Conservation (phyloP, 441 rosid species). For the Capsella rubella region DNA sequence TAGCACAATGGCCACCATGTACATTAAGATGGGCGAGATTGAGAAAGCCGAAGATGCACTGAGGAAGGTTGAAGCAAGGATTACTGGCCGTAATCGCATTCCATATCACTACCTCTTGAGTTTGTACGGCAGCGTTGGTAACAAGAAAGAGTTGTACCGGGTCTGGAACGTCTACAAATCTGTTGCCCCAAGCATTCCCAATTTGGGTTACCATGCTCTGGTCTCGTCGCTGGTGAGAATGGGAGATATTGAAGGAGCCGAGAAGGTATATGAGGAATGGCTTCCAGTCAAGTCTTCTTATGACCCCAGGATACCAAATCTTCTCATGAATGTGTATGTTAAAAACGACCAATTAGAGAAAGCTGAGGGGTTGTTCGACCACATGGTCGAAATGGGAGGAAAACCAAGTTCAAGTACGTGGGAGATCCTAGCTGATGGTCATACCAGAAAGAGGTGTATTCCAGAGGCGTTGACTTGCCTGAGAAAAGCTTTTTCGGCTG, state of each 20-base stretch:
- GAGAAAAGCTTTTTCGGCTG: conserved; percentile 68
- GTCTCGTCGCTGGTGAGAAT: conserved; percentile 73
- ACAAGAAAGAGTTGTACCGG: conserved; percentile 73
- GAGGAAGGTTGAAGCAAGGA: conserved; percentile 79
- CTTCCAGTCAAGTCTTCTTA: conserved; percentile 64
- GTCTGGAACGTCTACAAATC: conserved; percentile 86
- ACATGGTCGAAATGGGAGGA: conserved; percentile 76
- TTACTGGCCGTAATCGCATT: conserved; percentile 78
- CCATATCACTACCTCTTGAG: conserved; percentile 92
- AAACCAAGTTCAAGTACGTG: conserved; percentile 79
- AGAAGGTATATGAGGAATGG: conserved; percentile 82
- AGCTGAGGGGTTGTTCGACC: conserved; percentile 66
- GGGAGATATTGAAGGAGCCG: conserved; percentile 79
- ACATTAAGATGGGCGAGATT: conserved; percentile 71
- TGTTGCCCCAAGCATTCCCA: conserved; percentile 75
- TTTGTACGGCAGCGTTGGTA: conserved; percentile 77
- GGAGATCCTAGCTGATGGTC: conserved; percentile 90
- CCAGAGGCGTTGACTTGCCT: conserved; percentile 70
- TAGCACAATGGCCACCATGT: conserved; percentile 94
- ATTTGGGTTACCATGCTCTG: conserved; percentile 86
- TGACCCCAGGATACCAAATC: conserved; percentile 89
- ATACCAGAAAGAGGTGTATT: conserved; percentile 57
- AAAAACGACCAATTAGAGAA: conserved; percentile 66
- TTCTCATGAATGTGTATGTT: conserved; percentile 65
- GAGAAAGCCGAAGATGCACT: conserved; percentile 83